Evolutionary conservation across 2,329 filamentous ascomycete genomes (phyloP), one percentile per base, ranked within the genome.

Genomic region (Alternaria atra): DNA sequence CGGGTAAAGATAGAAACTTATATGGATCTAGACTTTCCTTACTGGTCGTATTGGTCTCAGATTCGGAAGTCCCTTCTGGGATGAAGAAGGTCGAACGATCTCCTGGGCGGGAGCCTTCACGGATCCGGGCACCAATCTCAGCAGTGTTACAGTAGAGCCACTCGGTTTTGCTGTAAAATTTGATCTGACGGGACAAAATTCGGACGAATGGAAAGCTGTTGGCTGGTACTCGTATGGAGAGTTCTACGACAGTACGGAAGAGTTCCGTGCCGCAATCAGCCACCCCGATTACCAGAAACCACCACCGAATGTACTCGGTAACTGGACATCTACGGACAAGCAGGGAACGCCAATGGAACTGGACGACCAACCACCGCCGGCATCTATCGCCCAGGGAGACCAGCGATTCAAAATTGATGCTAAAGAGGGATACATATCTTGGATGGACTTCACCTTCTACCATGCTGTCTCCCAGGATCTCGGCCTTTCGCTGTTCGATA

Each of bases 221-320:
- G 83, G 83, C 2, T 87, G 85, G 84, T 81, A 85, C 15, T 87
- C 86, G 67, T 83, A 86, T 58, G 81, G 82, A 44, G 71, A 84
- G n/a, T 84, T 84, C 61, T 89, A 87, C 66, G 70, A 79, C 32
- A 82, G 82, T 5, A 83, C 82, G 1, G 78, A 85, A 17, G 80
- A 78, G 4, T 84, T 87, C 70, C 74, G 82, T 34, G 65, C 56
- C 0, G 84, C 84, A 2, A 83, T 81, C 66, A 80, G 74, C 56
- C 73, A 73, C 23, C 74, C 77, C 3, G 77, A 72, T 5, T 85
- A 87, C 61, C 78, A 80, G 48, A 85, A 84, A 67, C 46, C 54
- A 15, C 77, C 84, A 23, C 76, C 82, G 23, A 84, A 83, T 46
- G 74, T 84, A 1, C 82, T 85, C 43, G 85, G 84, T 1, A 69